Percentiles rank a stretch among this genome's conserved stretches.
These are phyloP conservation scores for Phytophthora syringae DNA, from an alignment of 352 stramenopile genomes.

Conservation along the genomic window DNA sequence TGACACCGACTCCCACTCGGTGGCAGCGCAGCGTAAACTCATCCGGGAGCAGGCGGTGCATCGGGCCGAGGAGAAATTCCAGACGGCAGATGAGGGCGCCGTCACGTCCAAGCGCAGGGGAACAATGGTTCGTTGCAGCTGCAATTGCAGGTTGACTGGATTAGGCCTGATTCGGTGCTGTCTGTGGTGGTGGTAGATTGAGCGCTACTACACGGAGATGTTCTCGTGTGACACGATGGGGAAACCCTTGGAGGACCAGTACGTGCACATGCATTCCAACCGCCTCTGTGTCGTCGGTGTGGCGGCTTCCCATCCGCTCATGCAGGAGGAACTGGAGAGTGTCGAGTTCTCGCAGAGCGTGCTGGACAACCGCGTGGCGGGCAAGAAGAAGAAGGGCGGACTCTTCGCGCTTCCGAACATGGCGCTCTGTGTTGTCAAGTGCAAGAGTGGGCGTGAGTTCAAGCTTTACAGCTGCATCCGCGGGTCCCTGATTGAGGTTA, in stretches of 20 bases:
- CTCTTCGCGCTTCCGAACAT: conserved; percentile 74
- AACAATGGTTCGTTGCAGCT: conserved; percentile 61
- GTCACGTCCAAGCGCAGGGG: conserved; percentile 55
- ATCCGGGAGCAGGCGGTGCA: conserved; percentile 78
- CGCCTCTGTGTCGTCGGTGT: conserved; percentile 85
- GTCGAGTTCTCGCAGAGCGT: conserved; percentile 75
- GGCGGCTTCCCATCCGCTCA: conserved; percentile 68
- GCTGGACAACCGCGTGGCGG: conserved; percentile 73
- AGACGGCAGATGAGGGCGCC: conserved; percentile 43
- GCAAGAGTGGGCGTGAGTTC: conserved; percentile 64
- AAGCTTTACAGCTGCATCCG: conserved; percentile 84
- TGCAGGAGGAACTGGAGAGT: conserved; percentile 61
- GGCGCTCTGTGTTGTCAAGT: conserved; percentile 71
- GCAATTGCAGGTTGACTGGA: not conserved
- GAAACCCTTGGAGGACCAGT: conserved; percentile 76
- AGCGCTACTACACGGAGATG: conserved; percentile 89
- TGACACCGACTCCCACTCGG: conserved; percentile 60
- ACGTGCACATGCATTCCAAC: conserved; percentile 92
- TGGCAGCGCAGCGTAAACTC: conserved; percentile 80
- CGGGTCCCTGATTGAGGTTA: conserved; percentile 80
- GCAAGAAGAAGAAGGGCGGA: conserved; percentile 91
- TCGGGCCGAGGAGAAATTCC: conserved; percentile 73
- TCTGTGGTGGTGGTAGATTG: conserved; percentile 49
- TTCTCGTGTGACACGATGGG: conserved; percentile 84
- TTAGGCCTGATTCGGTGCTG: not conserved